Percentiles rank a stretch among this genome's conserved stretches.
These are phyloP conservation scores for Hypoxylon sp. DNA, from an alignment of 2,329 filamentous ascomycete species.

Conservation along the genomic window DNA sequence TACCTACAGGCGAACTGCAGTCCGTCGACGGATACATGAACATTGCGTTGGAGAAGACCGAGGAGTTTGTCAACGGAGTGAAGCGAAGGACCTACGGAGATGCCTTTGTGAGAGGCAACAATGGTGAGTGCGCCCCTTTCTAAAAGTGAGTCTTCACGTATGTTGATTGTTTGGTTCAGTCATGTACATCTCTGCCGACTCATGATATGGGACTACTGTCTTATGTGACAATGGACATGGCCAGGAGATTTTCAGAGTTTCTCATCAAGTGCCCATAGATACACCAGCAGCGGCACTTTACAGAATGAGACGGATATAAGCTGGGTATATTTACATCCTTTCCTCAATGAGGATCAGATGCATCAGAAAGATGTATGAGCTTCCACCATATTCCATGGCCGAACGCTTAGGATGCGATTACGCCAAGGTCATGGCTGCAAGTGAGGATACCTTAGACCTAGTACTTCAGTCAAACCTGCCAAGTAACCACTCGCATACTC, in stretches of 20 bases:
- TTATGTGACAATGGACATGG: neutral
- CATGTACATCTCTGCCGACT: slow-evolving; percentile 75
- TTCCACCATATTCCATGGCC: too few relatives aligned
- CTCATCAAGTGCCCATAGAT: neutral
- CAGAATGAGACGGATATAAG: neutral
- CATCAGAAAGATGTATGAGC: neutral
- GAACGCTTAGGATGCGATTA: neutral
- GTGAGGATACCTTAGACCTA: neutral
- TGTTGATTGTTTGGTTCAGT: slow-evolving; percentile 53
- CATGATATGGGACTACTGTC: slow-evolving; percentile 42
- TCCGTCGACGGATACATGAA: slow-evolving; percentile 99
- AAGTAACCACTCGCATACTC: too few relatives aligned
- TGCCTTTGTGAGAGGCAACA: slow-evolving; percentile 95
- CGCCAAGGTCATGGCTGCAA: neutral
- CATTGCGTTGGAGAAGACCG: slow-evolving; percentile 94
- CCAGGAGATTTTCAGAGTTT: neutral
- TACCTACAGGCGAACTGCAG: slow-evolving; percentile 79
- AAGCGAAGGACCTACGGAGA: slow-evolving; percentile 88
- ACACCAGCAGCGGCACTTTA: neutral
- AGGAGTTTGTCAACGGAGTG: slow-evolving; percentile 87
- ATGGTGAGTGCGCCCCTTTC: slow-evolving; percentile 65
- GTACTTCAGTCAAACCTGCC: too few relatives aligned
- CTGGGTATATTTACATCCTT: neutral
- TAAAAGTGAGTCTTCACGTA: neutral
- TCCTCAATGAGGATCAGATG: neutral